Evolutionary conservation across 257 asterid genomes (phyloP).

Genomic region (Solanum verrucosum): DNA sequence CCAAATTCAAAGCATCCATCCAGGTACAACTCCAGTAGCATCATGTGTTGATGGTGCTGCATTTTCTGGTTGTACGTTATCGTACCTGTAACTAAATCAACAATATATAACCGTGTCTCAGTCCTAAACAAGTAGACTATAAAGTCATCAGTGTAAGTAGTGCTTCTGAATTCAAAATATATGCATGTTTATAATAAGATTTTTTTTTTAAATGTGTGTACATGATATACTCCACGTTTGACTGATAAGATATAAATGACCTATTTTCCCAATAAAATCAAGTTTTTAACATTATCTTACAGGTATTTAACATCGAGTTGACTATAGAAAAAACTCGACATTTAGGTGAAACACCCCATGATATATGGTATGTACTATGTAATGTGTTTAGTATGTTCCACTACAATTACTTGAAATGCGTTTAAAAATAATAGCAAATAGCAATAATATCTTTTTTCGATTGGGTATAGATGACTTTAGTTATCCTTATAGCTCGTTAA

Average conservation of each 20-base stretch:
- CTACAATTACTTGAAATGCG: neutral
- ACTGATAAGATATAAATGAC: neutral
- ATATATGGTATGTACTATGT: too few species aligned
- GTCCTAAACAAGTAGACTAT: neutral
- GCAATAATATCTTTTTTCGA: too few species aligned
- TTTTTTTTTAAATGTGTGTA: neutral
- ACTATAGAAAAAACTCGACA: neutral
- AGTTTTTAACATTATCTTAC: neutral
- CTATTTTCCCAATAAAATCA: neutral
- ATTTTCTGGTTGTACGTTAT: constrained; percentile 6
- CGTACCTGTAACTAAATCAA: constrained; percentile 3
- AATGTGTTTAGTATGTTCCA: neutral
- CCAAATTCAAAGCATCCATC: constrained; percentile 1
- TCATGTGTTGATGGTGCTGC: constrained; percentile 11
- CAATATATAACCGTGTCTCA: neutral
- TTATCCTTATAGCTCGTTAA: neutral
- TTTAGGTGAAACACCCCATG: neutral
- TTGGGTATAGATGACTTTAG: neutral
- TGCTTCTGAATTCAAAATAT: neutral
- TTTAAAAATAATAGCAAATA: neutral
- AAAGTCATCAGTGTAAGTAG: neutral
- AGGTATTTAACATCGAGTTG: neutral
- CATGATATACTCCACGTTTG: neutral
- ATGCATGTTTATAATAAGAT: neutral
- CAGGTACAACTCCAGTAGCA: constrained; percentile 24